A percentile compares a stretch with the other conserved stretches of the same genome.
Evolutionary conservation across 192 early-diverging fungal genomes (phyloP).

Genomic region (Coemansia aciculifera): DNA sequence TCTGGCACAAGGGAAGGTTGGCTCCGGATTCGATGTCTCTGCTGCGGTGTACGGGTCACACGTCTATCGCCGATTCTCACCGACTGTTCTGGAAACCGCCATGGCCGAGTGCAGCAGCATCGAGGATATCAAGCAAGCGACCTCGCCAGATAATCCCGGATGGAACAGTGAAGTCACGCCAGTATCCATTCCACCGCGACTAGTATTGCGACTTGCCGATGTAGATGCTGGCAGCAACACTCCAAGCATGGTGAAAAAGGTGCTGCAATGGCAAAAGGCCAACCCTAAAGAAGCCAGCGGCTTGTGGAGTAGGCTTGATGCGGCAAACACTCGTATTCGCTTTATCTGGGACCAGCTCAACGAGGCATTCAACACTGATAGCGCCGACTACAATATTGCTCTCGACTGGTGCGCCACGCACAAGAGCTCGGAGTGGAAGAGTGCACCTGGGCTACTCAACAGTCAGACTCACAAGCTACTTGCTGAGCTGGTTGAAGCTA

Average conservation of each 20-base stretch:
- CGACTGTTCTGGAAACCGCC: slow-evolving; percentile 59
- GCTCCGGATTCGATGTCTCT: slow-evolving; percentile 94
- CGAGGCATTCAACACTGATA: slow-evolving; percentile 23
- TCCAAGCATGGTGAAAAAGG: slow-evolving; percentile 84
- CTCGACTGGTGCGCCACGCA: slow-evolving; percentile 54
- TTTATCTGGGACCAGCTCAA: slow-evolving; percentile 64
- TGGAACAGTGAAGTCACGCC: slow-evolving; percentile 71
- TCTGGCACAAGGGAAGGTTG: slow-evolving; percentile 97
- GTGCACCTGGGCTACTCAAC: neutral
- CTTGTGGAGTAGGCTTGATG: slow-evolving; percentile 58
- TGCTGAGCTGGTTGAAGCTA: slow-evolving; percentile 53
- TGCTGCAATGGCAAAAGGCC: slow-evolving; percentile 79
- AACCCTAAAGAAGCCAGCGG: slow-evolving; percentile 61
- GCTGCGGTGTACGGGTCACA: slow-evolving; percentile 92
- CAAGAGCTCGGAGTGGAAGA: slow-evolving; percentile 31
- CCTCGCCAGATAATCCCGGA: slow-evolving; percentile 44
- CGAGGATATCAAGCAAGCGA: slow-evolving; percentile 18
- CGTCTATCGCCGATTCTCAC: slow-evolving; percentile 80
- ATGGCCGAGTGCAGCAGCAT: slow-evolving; percentile 47
- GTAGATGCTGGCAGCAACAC: slow-evolving; percentile 93
- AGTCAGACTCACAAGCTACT: slow-evolving; percentile 48
- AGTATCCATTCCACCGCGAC: slow-evolving; percentile 70
- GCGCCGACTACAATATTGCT: slow-evolving; percentile 29
- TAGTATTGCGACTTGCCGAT: slow-evolving; percentile 84
- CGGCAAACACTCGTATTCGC: slow-evolving; percentile 57